These are phyloP conservation scores for Candida chauliodis DNA, from an alignment of 805 yeast species.

Conservation along the genomic window DNA sequence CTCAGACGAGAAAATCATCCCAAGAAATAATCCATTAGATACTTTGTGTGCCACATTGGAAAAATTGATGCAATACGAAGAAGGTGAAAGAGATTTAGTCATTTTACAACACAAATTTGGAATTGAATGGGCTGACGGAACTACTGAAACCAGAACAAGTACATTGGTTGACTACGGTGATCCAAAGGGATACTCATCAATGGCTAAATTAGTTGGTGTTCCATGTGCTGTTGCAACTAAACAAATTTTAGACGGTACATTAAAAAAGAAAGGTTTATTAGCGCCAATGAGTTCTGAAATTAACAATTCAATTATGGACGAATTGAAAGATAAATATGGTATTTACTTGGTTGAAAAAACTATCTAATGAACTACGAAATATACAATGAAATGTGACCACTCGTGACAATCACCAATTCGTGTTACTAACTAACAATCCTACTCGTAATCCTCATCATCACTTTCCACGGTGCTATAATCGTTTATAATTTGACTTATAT, in stretches of 20 bases:
- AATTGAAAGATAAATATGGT: constrained; percentile 84
- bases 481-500: constrained; percentile 26
- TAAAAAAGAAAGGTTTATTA: constrained; percentile 70
- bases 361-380: constrained; percentile 19
- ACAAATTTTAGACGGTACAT: constrained; percentile 79
- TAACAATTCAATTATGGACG: constrained; percentile 86
- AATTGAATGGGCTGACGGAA: constrained; percentile 93
- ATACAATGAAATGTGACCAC: neutral
- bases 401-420: neutral
- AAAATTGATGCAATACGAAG: constrained; percentile 91
- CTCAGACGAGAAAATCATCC: constrained; percentile 69
- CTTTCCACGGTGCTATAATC: constrained; percentile 31
- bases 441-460: constrained; percentile 20
- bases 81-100: constrained; percentile 93
- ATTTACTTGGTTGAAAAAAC: constrained; percentile 89
- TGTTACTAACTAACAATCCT: constrained; percentile 4
- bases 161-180: constrained; percentile 93
- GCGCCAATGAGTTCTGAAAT: constrained; percentile 93
- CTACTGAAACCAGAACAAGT: constrained; percentile 87
- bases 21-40: constrained; percentile 93
- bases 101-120: constrained; percentile 97
- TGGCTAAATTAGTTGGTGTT: constrained; percentile 98
- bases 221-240: constrained; percentile 96
- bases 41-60: constrained; percentile 96
- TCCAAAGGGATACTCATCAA: constrained; percentile 85